Evolutionary conservation across 176 grass and related monocot genomes (phyloP), one percentile per base, ranked within the genome.

Genomic region (Carex pumila): DNA sequence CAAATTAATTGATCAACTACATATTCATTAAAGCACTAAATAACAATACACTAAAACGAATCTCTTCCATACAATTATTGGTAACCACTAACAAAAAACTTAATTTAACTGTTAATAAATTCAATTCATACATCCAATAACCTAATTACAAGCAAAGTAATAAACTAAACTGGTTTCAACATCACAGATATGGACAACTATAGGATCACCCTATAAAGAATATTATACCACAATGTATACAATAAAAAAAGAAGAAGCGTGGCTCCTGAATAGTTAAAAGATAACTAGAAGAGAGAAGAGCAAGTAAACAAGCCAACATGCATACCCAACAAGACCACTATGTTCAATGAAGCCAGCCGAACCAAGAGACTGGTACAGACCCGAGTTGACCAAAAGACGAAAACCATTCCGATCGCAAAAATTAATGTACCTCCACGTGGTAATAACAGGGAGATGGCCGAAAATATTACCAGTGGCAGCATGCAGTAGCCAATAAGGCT

Each of bases 381-480:
- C 84, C 90, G 92, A 14, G 92, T 87, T 1, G 94, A 94, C 94
- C 94, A 97, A 9, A 97, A 71, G 66, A 97, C 94, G 79, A 97
- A 97, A 30, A 73, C 52, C 90, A 90, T 93, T 43, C 88, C 92
- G 3, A 91, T 85, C 32, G 80, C 85, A 80, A 97, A 94, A 47
- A 91, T 97, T 77, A 91, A 65, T 3, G 87, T 88, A 5, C 90
- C 90, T 25, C 92, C 94, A 61, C 87, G 89, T 32, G 90, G 92
- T 55, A 97, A 81, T 81, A 97, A 97, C 13, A 97, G 90, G 22
- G 94, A 94, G 15, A 91, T 60, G 9, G 92, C 90, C 2, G 94
- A 97, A 88, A 97, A 94, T 76, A 97, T 97, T 84, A 97, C 94
- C 94, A 97, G 92, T 36, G 94, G 94, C 19, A 97, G 87, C 94